Base-by-base conservation (phyloP, 768 basidiomycete species). In the Leccinum aurantiacum region DNA sequence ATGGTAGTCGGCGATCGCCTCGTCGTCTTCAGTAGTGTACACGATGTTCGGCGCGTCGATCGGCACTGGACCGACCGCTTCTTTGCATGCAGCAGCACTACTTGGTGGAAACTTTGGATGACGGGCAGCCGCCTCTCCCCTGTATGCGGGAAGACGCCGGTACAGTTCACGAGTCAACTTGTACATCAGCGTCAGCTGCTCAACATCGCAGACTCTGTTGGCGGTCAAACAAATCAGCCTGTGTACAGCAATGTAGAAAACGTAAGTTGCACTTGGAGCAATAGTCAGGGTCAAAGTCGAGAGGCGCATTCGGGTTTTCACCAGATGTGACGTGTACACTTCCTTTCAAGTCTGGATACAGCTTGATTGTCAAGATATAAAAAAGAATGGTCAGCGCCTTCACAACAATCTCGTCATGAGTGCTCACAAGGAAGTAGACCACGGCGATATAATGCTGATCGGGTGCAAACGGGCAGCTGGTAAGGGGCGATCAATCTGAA, bases 111-210 rank as follows among this genome's bases (percentile, higher is more conserved):
- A 79, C 6, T 56, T 17, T 1, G 78, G 78, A 27, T 71, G 68
- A 14, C 22, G 4, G 0, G n/a, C 11, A 11, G 59, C 25, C 2
- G 53, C 54, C 46, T 70, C 70, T 27, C 70, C 70, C 0, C 68
- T 65, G 54, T 68, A 71, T 7, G 54, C 54, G 8, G 74, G 65
- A 80, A 86, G 82, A 14, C 87, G 82, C 37, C 87, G 80, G 4
- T 75, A 73, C 10, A 84, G 61, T 71, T 89, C 86, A 1, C 86
- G 77, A 4, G 67, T 56, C 57, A 78, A 77, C 62, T 88, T 89
- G 69, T 87, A 88, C 0, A 67, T 75, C 77, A 82, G 83, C 54
- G 74, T 74, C 50, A 86, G 63, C 25, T 79, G 71, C 1, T 67
- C 77, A 4, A 88, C 19, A 65, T 84, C 83, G 9, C 75, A 25